phyloP scores from a whole-genome alignment of 495 filamentous ascomycete species.

The Baudoinia panamericana region DNA sequence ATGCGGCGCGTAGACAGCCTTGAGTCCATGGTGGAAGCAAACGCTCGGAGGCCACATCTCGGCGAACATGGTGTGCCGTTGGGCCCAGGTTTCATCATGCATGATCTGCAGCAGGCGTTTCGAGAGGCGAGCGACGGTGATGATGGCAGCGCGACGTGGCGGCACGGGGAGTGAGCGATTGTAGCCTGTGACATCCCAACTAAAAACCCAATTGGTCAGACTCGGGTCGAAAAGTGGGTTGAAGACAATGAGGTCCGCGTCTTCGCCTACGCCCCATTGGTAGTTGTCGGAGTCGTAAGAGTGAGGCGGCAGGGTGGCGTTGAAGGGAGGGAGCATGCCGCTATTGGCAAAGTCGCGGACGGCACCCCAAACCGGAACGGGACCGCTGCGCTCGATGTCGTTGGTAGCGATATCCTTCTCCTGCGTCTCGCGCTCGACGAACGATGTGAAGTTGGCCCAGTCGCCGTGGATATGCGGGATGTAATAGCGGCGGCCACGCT shows the following conservation, averaged over 20 bases:
- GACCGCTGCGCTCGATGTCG: slow-evolving; percentile 22
- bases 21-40: slow-evolving; percentile 31
- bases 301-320: slow-evolving; percentile 34
- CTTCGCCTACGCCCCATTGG: slow-evolving; percentile 47
- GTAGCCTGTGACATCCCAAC: slow-evolving; percentile 32
- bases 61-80: slow-evolving; percentile 31
- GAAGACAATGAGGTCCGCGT: slow-evolving; percentile 43
- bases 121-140: slow-evolving; percentile 31
- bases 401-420: slow-evolving; percentile 11
- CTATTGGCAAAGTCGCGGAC: slow-evolving; percentile 25
- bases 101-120: slow-evolving; percentile 28
- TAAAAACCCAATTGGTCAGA: slow-evolving; percentile 33
- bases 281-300: slow-evolving; percentile 36
- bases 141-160: slow-evolving; percentile 32
- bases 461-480: slow-evolving; percentile 35
- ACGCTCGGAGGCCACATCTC: slow-evolving; percentile 33
- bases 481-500: slow-evolving; percentile 36
- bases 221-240: slow-evolving; percentile 36
- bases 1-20: slow-evolving; percentile 37
- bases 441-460: slow-evolving; percentile 33
- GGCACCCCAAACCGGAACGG: slow-evolving; percentile 35
- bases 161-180: slow-evolving; percentile 27
- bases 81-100: slow-evolving; percentile 29
- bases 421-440: slow-evolving; percentile 32
- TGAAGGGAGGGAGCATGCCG: slow-evolving; percentile 27